phyloP scores from a whole-genome alignment of 2,329 filamentous ascomycete genomes.

The Colletotrichum melonis region DNA sequence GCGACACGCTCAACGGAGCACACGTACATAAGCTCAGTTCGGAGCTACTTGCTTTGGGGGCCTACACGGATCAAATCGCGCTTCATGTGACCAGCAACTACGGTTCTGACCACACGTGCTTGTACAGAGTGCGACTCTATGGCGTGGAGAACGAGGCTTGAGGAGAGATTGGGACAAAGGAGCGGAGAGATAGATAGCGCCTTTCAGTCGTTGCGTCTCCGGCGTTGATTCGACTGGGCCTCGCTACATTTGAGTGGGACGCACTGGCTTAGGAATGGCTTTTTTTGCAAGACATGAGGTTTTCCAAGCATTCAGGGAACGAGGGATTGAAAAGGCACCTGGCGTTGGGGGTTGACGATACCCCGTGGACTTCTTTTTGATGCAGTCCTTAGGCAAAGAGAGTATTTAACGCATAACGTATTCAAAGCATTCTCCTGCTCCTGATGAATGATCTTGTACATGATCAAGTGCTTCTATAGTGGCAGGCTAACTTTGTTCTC shows the following conservation, averaged over 20 bases:
- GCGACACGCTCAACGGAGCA: conserved; percentile 53
- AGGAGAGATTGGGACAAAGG: not conserved
- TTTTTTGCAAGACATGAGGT: not conserved
- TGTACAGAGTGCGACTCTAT: conserved; percentile 72
- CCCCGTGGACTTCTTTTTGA: conserved; percentile 26
- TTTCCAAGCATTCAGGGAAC: conserved; percentile 23
- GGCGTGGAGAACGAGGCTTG: conserved; percentile 49
- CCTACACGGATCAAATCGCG: conserved; percentile 63
- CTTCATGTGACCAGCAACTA: conserved; percentile 70
- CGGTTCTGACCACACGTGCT: conserved; percentile 71
- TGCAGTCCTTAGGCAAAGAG: conserved; percentile 13
- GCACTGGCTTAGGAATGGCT: not conserved
- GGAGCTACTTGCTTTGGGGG: conserved; percentile 59
- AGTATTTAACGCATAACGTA: conserved; percentile 17
- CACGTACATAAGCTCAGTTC: conserved; percentile 66
- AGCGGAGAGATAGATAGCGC: too few relatives aligned
- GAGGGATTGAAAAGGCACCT: not conserved
- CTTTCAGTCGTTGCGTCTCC: not conserved
- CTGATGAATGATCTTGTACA: not conserved
- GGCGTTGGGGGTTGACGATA: conserved; percentile 37
- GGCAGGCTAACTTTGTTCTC: not conserved
- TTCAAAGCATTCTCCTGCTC: not conserved
- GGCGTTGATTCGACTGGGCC: conserved; percentile 2
- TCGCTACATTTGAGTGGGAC: not conserved
- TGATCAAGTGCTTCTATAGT: not conserved